These are phyloP conservation scores for Trametes maxima DNA, from an alignment of 768 basidiomycete species.

Conservation along the genomic window DNA sequence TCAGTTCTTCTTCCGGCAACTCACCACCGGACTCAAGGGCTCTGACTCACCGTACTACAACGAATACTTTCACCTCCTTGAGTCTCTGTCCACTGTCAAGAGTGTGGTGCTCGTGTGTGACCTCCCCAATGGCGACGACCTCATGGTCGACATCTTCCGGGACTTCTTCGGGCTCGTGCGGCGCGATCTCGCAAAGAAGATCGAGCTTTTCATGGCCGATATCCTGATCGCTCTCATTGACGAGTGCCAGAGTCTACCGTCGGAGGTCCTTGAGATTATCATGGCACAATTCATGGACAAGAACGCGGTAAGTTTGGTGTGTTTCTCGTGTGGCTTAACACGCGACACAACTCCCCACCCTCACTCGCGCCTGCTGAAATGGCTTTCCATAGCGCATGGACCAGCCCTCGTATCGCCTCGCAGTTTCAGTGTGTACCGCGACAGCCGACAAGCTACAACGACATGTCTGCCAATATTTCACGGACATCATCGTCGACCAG, in stretches of 20 bases:
- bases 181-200: conserved; percentile 75
- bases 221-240: conserved; percentile 90
- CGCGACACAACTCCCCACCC: not conserved
- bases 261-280: conserved; percentile 76
- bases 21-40: conserved; percentile 71
- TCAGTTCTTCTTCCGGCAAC: conserved; percentile 92
- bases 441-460: conserved; percentile 87
- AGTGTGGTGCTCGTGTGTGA: conserved; percentile 93
- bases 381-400: conserved; percentile 53
- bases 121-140: conserved; percentile 81
- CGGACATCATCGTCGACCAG: conserved; percentile 76
- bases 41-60: conserved; percentile 84
- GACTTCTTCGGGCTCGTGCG: conserved; percentile 81
- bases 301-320: conserved; percentile 54
- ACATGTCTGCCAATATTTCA: conserved; percentile 89
- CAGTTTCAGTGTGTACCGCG: conserved; percentile 81
- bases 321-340: not conserved
- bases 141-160: conserved; percentile 81
- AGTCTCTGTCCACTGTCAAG: conserved; percentile 92
- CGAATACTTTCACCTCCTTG: conserved; percentile 94
- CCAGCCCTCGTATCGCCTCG: conserved; percentile 78
- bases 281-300: conserved; percentile 87
- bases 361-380: not conserved
- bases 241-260: conserved; percentile 77
- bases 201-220: conserved; percentile 84